These are phyloP conservation scores for Moniliella sp. DNA, from an alignment of 1,284 basidiomycete genomes.

Conservation along the genomic window DNA sequence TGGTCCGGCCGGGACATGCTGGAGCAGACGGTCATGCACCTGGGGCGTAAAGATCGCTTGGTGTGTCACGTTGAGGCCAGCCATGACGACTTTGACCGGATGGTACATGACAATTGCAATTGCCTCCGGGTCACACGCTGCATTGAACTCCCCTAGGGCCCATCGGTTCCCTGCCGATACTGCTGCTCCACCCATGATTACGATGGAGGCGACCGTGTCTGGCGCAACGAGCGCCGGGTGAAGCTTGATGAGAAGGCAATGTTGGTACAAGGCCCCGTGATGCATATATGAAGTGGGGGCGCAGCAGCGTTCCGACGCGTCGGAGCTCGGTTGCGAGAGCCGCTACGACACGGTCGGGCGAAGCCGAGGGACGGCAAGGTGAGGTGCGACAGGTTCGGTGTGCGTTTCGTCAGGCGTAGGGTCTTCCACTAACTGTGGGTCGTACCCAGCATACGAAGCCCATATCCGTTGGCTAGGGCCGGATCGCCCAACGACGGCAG, in stretches of 20 bases:
- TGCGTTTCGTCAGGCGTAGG: too few relatives aligned
- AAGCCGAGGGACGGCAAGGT: conserved; percentile 2
- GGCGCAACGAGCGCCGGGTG: conserved; percentile 12
- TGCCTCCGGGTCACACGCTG: conserved; percentile 23
- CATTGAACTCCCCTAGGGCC: conserved; percentile 20
- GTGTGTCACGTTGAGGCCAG: conserved; percentile 24
- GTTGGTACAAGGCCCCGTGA: conserved; percentile 24
- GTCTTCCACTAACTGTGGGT: too few relatives aligned
- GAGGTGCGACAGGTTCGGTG: not conserved
- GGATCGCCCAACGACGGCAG: conserved; percentile 2
- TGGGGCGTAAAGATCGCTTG: conserved; percentile 2
- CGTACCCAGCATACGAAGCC: not conserved
- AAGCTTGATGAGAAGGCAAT: conserved; percentile 17
- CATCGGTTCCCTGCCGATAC: conserved; percentile 16
- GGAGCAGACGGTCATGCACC: not conserved
- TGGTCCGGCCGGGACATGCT: conserved; percentile 2
- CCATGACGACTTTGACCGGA: conserved; percentile 18
- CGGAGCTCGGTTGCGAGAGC: conserved; percentile 6
- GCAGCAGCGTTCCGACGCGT: conserved; percentile 6
- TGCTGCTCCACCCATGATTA: conserved; percentile 22
- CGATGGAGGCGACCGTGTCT: conserved; percentile 12
- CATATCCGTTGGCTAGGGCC: not conserved
- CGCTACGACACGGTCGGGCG: conserved; percentile 7
- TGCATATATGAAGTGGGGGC: conserved; percentile 4
- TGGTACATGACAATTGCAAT: conserved; percentile 18